A percentile compares a stretch with the other conserved stretches of the same genome.
Conservation (phyloP, 805 yeast species). For the Ogataea populi-albae region DNA sequence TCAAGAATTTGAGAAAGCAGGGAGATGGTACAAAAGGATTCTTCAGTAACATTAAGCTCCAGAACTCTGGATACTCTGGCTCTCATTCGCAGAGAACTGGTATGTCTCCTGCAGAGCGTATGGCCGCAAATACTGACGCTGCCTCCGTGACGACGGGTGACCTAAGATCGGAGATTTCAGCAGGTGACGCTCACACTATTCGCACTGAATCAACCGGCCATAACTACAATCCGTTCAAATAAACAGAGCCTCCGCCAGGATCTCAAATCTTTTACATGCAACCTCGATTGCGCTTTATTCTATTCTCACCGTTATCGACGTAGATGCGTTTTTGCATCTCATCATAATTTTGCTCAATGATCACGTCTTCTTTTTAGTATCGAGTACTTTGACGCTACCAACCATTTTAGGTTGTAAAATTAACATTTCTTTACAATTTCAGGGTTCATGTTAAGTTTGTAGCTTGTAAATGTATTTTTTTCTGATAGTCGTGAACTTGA, state of each 20-base stretch:
- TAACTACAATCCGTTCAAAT: slow-evolving; percentile 14
- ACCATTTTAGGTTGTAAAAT: too few species aligned
- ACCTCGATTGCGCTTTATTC: too few species aligned
- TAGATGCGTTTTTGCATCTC: too few species aligned
- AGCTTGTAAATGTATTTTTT: too few species aligned
- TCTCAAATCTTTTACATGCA: too few species aligned
- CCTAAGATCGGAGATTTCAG: slow-evolving; percentile 19
- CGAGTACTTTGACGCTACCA: too few species aligned
- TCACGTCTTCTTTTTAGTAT: too few species aligned
- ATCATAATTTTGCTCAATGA: too few species aligned
- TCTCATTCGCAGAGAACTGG: slow-evolving; percentile 15
- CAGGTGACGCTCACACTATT: slow-evolving; percentile 12
- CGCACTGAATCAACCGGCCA: slow-evolving; percentile 17
- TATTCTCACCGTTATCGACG: too few species aligned
- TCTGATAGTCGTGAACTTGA: too few species aligned
- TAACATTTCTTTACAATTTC: too few species aligned
- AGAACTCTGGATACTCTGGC: slow-evolving; percentile 11
- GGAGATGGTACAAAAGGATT: slow-evolving; percentile 16
- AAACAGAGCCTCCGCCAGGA: not conserved
- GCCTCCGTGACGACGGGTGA: slow-evolving; percentile 22
- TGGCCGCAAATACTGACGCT: slow-evolving; percentile 15
- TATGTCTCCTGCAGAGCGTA: slow-evolving; percentile 6
- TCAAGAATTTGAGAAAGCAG: slow-evolving; percentile 24
- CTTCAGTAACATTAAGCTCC: slow-evolving; percentile 14
- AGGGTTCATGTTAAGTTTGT: too few species aligned